Percentiles rank a stretch among this genome's conserved stretches.
phyloP scores from a whole-genome alignment of 495 filamentous ascomycete species.

The Usnea hakonensis region DNA sequence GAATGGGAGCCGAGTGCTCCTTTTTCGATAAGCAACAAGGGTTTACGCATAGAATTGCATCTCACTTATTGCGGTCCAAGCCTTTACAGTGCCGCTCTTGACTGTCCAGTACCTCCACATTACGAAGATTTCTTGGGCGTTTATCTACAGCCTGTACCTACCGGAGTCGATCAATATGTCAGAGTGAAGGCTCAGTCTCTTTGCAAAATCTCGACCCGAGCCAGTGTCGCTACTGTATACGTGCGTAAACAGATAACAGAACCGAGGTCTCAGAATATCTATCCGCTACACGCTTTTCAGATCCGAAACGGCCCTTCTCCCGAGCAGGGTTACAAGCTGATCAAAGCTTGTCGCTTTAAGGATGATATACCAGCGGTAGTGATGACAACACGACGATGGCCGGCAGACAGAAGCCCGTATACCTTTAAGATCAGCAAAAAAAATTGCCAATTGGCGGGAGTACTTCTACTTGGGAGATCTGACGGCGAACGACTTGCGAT shows the following conservation, averaged over 20 bases:
- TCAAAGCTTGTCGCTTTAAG: background rate
- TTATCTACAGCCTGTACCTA: background rate
- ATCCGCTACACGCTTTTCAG: background rate
- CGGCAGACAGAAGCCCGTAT: background rate
- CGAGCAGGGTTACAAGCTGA: background rate
- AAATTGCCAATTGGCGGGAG: background rate
- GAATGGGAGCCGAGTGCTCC: background rate
- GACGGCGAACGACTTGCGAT: background rate
- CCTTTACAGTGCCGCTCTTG: background rate
- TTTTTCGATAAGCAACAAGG: constrained; percentile 4
- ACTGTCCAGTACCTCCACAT: background rate
- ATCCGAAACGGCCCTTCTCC: background rate
- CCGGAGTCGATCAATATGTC: background rate
- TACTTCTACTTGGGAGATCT: background rate
- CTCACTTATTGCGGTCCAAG: background rate
- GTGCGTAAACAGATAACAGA: background rate
- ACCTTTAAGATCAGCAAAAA: background rate
- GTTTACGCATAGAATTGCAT: constrained; percentile 1
- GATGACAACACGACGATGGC: background rate
- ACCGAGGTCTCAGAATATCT: background rate
- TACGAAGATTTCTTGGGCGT: constrained; percentile 1
- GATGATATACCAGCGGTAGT: background rate
- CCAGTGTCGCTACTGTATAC: background rate
- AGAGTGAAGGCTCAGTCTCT: background rate
- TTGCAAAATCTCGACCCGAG: background rate